Percentiles rank a stretch among this genome's conserved stretches.
Evolutionary conservation across 139 green algal species (phyloP).

Genomic region (Closterium sp.): DNA sequence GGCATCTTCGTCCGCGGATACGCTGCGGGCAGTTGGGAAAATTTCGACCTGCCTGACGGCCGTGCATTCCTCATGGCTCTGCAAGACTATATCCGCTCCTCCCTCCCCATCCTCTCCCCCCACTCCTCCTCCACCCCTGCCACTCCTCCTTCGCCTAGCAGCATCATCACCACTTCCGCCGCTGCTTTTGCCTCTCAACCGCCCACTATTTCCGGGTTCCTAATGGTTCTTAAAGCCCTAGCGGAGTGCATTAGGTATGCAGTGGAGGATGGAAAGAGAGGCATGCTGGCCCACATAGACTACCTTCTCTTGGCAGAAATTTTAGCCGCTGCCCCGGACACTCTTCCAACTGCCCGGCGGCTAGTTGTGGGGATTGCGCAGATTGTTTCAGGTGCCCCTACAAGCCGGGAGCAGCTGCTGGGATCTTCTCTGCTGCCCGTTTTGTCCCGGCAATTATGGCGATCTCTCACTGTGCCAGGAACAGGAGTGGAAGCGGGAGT

Average conservation of each 20-base stretch:
- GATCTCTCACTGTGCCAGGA: not conserved
- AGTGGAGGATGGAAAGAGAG: slow-evolving; percentile 15
- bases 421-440: slow-evolving; percentile 7
- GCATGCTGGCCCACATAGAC: slow-evolving; percentile 19
- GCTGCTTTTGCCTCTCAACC: not conserved
- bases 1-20: slow-evolving; percentile 36
- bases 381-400: not conserved
- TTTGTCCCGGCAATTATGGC: slow-evolving; percentile 18
- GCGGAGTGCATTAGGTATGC: slow-evolving; percentile 23
- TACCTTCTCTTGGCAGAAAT: slow-evolving; percentile 27
- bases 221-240: slow-evolving; percentile 26
- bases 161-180: not conserved
- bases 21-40: slow-evolving; percentile 6
- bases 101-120: slow-evolving; percentile 3
- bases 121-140: not conserved
- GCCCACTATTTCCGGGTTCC: slow-evolving; percentile 14
- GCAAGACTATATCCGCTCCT: slow-evolving; percentile 29
- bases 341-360: slow-evolving; percentile 13
- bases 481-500: not conserved
- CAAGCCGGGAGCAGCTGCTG: slow-evolving; percentile 10
- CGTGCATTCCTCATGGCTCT: slow-evolving; percentile 19
- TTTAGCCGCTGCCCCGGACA: not conserved
- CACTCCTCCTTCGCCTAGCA: not conserved
- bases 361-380: slow-evolving; percentile 16
- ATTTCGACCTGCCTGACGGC: slow-evolving; percentile 37